Evolutionary conservation across 2,329 filamentous ascomycete species (phyloP).

Genomic region (Stromatinia cepivora): DNA sequence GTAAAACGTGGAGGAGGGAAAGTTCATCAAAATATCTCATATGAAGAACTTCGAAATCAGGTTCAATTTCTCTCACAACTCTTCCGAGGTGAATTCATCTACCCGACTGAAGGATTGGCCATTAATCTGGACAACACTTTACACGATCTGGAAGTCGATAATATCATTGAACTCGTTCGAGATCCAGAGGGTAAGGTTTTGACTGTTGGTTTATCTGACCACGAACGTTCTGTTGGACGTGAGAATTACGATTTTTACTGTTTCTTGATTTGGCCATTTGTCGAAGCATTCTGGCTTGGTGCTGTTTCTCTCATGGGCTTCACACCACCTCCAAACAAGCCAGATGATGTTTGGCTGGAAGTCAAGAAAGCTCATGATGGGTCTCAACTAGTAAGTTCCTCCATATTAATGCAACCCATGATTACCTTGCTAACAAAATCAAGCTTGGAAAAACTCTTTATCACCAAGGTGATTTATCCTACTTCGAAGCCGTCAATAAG

Average conservation of each 20-base stretch:
- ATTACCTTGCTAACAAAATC: constrained; percentile 30
- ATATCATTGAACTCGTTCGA: constrained; percentile 69
- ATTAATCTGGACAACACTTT: constrained; percentile 81
- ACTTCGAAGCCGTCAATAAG: constrained; percentile 98
- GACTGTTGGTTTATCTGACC: constrained; percentile 70
- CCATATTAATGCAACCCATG: background rate
- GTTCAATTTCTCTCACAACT: constrained; percentile 89
- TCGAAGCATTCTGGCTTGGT: constrained; percentile 91
- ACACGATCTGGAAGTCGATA: constrained; percentile 72
- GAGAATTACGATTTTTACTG: constrained; percentile 99
- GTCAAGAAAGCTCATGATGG: constrained; percentile 75
- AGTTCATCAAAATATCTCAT: constrained; percentile 74
- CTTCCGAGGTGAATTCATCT: constrained; percentile 97
- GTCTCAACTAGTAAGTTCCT: constrained; percentile 69
- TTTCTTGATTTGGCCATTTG: constrained; percentile 97
- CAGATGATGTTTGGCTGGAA: constrained; percentile 74
- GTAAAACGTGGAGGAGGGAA: constrained; percentile 91
- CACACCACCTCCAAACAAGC: constrained; percentile 61
- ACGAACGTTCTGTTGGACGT: constrained; percentile 74
- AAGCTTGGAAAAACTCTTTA: constrained; percentile 94
- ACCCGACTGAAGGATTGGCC: constrained; percentile 79
- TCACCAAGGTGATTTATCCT: constrained; percentile 93
- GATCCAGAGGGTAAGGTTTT: constrained; percentile 57
- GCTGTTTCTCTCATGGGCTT: constrained; percentile 86
- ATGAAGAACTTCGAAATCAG: constrained; percentile 71